These are phyloP conservation scores for Chalaropsis thielavioides DNA, from an alignment of 2,329 filamentous ascomycete species.

Conservation along the genomic window DNA sequence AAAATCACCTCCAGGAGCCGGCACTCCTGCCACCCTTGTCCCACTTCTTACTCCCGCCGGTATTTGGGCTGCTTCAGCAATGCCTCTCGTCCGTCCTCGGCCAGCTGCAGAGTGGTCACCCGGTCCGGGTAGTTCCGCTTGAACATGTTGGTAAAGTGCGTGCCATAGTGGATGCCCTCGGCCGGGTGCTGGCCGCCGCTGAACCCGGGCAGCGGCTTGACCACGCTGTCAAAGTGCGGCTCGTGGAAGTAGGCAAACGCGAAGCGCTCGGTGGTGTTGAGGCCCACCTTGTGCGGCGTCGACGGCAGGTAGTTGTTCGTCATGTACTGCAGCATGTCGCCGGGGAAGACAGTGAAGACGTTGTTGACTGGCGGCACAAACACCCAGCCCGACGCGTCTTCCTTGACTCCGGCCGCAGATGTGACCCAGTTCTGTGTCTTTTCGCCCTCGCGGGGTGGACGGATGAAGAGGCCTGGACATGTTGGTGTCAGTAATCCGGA, in stretches of 20 bases:
- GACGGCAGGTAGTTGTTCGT: slow-evolving; percentile 32
- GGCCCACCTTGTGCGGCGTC: slow-evolving; percentile 36
- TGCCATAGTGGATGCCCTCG: slow-evolving; percentile 37
- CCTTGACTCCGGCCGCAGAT: slow-evolving; percentile 30
- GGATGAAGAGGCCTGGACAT: slow-evolving; percentile 28
- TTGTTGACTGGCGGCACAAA: slow-evolving; percentile 33
- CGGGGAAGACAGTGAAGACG: slow-evolving; percentile 36
- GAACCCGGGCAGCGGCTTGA: slow-evolving; percentile 30
- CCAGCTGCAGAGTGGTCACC: slow-evolving; percentile 29
- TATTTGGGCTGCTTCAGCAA: slow-evolving; percentile 22
- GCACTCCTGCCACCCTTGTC: background rate
- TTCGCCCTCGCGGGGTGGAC: slow-evolving; percentile 30
- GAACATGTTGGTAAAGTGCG: slow-evolving; percentile 38
- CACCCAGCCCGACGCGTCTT: slow-evolving; percentile 33
- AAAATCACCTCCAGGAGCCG: background rate
- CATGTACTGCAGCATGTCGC: slow-evolving; percentile 39
- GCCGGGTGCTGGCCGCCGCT: slow-evolving; percentile 23
- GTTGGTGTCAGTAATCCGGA: background rate
- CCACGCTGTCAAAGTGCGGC: slow-evolving; percentile 33
- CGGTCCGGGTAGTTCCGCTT: slow-evolving; percentile 35
- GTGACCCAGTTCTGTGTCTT: slow-evolving; percentile 32
- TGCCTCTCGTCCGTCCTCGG: slow-evolving; percentile 24
- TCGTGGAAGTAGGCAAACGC: slow-evolving; percentile 39
- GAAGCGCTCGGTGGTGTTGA: slow-evolving; percentile 34
- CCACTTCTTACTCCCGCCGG: slow-evolving; percentile 18